Evolutionary conservation across 1,139 yeast species (phyloP).

Genomic region (Suhomyces kunorum): DNA sequence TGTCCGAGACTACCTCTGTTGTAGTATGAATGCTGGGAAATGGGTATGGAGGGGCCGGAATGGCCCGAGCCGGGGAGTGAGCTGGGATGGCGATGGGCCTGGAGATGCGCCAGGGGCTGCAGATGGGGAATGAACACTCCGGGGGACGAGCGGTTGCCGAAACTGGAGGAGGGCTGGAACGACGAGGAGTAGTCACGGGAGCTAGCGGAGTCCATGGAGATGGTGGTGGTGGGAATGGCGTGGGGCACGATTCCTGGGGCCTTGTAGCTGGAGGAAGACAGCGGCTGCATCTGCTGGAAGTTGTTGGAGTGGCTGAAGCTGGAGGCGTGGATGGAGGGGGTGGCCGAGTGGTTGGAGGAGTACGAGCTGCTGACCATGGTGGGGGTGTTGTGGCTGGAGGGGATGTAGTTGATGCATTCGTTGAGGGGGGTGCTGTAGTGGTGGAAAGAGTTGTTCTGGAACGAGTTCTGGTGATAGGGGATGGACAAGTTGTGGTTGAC

Average conservation of each 20-base stretch:
- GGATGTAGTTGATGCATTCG: slow-evolving; percentile 40
- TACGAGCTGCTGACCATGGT: slow-evolving; percentile 53
- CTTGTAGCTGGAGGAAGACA: slow-evolving; percentile 14
- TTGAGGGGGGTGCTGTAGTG: slow-evolving; percentile 18
- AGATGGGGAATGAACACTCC: slow-evolving; percentile 12
- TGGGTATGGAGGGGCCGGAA: slow-evolving; percentile 4
- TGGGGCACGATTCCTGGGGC: slow-evolving; percentile 18
- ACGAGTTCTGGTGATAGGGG: slow-evolving; percentile 13
- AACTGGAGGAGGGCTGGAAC: slow-evolving; percentile 11
- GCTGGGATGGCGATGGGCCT: slow-evolving; percentile 12
- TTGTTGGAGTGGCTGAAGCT: slow-evolving; percentile 13
- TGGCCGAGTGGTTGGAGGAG: slow-evolving; percentile 44
- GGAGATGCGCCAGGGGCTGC: slow-evolving; percentile 6
- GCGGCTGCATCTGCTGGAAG: slow-evolving; percentile 18
- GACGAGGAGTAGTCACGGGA: slow-evolving; percentile 28
- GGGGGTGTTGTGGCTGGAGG: slow-evolving; percentile 56
- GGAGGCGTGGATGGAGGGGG: slow-evolving; percentile 27
- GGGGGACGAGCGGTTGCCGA: slow-evolving; percentile 6
- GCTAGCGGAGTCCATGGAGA: slow-evolving; percentile 48
- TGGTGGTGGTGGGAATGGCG: slow-evolving; percentile 48
- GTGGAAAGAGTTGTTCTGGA: slow-evolving; percentile 12
- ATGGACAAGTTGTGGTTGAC: slow-evolving; percentile 8
- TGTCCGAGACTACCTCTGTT: slow-evolving; percentile 6
- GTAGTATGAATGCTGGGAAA: slow-evolving; percentile 4
- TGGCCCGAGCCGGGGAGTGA: slow-evolving; percentile 13